These are phyloP conservation scores for Astragalus membranaceus DNA, from an alignment of 306 rosid species.

Conservation along the genomic window DNA sequence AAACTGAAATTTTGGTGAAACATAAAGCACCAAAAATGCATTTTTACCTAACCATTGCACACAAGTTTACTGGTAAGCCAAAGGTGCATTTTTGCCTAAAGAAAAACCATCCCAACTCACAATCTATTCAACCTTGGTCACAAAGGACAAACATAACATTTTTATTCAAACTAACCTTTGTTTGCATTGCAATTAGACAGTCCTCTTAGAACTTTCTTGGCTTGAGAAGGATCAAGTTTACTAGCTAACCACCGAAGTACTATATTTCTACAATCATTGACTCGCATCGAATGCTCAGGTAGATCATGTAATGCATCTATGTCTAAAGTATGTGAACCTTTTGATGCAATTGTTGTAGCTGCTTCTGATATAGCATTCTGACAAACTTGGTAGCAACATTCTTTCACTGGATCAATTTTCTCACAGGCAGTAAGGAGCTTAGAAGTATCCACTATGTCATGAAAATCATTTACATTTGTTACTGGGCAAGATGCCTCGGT, in stretches of 20 bases:
- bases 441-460: slow-evolving; percentile 60
- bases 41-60: too few relatives aligned
- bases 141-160: not conserved
- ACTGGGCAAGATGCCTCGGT: slow-evolving; percentile 81
- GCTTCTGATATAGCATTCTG: slow-evolving; percentile 91
- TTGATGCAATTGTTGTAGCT: slow-evolving; percentile 62
- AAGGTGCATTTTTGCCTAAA: too few relatives aligned
- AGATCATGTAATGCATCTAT: slow-evolving; percentile 38
- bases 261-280: slow-evolving; percentile 63
- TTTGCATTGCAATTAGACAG: slow-evolving; percentile 84
- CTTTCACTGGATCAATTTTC: slow-evolving; percentile 80
- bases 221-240: slow-evolving; percentile 62
- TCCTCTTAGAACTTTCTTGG: slow-evolving; percentile 83
- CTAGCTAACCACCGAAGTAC: slow-evolving; percentile 92
- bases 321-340: slow-evolving; percentile 59
- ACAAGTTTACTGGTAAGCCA: too few relatives aligned
- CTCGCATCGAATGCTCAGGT: slow-evolving; percentile 46
- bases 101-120: slow-evolving; percentile 3
- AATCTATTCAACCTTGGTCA: not conserved
- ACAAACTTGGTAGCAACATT: slow-evolving; percentile 74
- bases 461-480: slow-evolving; percentile 54
- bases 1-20: too few relatives aligned
- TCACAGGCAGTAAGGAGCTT: slow-evolving; percentile 78
- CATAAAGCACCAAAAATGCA: too few relatives aligned
- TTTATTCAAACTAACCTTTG: slow-evolving; percentile 39